A percentile compares a stretch with the other conserved stretches of the same genome.
Evolutionary conservation across 176 grass and related monocot species (phyloP).

Genomic region (Metroxylon sagu): DNA sequence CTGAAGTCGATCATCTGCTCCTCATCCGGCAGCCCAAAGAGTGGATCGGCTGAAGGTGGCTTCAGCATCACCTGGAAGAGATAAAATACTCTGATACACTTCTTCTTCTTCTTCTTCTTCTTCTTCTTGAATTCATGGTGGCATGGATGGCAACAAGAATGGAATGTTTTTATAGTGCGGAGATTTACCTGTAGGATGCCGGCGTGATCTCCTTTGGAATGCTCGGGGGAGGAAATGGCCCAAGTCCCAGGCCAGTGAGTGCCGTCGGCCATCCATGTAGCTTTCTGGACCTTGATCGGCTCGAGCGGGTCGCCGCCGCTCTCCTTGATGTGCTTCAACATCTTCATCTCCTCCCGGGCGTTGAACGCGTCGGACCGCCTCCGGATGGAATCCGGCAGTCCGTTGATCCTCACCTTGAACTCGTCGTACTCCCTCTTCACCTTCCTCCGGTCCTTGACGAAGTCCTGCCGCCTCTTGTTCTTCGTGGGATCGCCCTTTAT

Average conservation of each 20-base stretch:
- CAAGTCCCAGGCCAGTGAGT: slow-evolving; percentile 88
- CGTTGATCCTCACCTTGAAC: slow-evolving; percentile 96
- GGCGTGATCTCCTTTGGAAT: slow-evolving; percentile 74
- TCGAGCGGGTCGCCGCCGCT: slow-evolving; percentile 59
- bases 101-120: no score
- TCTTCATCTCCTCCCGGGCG: slow-evolving; percentile 95
- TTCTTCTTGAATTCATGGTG: no score
- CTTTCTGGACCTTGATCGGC: slow-evolving; percentile 77
- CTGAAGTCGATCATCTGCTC: slow-evolving; percentile 77
- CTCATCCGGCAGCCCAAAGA: slow-evolving; percentile 72
- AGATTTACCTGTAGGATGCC: slow-evolving; percentile 55
- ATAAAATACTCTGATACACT: no score
- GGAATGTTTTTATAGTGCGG: background rate
- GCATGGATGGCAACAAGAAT: no score
- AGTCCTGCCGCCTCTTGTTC: slow-evolving; percentile 68
- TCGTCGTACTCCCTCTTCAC: slow-evolving; percentile 94
- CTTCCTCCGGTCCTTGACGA: slow-evolving; percentile 85
- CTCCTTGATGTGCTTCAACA: slow-evolving; percentile 81
- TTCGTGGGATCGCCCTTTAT: slow-evolving; percentile 88
- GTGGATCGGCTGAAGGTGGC: slow-evolving; percentile 51
- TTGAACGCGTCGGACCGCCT: slow-evolving; percentile 90
- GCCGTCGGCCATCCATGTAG: slow-evolving; percentile 98
- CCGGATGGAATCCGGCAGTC: slow-evolving; percentile 79
- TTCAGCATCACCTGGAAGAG: slow-evolving; percentile 67
- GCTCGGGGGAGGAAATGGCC: slow-evolving; percentile 44